phyloP scores from a whole-genome alignment of 805 yeast genomes.

The Cyberlindnera saturnus region DNA sequence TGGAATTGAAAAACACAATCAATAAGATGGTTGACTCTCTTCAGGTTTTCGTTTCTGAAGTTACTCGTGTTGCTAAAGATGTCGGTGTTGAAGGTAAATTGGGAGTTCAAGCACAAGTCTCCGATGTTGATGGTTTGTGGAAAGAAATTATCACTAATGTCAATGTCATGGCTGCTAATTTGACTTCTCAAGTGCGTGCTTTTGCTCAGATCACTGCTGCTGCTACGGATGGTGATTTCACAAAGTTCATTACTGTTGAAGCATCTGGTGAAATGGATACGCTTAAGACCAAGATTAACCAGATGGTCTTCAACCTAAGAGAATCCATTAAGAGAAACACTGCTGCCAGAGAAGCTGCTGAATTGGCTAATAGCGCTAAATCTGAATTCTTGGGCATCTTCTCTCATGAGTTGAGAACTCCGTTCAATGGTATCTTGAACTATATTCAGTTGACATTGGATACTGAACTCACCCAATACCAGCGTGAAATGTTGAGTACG shows the following conservation, averaged over 20 bases:
- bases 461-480: constrained; percentile 85
- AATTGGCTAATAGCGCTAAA: constrained; percentile 80
- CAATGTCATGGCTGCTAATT: constrained; percentile 89
- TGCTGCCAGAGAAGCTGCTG: constrained; percentile 93
- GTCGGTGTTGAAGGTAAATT: constrained; percentile 91
- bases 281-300: constrained; percentile 51
- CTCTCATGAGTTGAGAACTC: constrained; percentile 85
- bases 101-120: constrained; percentile 88
- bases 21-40: constrained; percentile 91
- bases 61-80: constrained; percentile 84
- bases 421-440: constrained; percentile 89
- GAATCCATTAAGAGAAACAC: constrained; percentile 89
- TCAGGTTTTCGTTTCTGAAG: constrained; percentile 83
- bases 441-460: constrained; percentile 88
- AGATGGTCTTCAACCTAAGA: constrained; percentile 80
- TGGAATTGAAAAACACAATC: constrained; percentile 79
- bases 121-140: constrained; percentile 90
- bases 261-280: constrained; percentile 84
- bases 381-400: constrained; percentile 87
- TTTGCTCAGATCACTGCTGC: constrained; percentile 93
- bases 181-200: constrained; percentile 88
- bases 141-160: constrained; percentile 87
- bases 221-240: constrained; percentile 90
- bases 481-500: constrained; percentile 84
- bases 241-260: constrained; percentile 84